Evolutionary conservation across 2,329 filamentous ascomycete species (phyloP).

Genomic region (Colletotrichum sansevieriae): DNA sequence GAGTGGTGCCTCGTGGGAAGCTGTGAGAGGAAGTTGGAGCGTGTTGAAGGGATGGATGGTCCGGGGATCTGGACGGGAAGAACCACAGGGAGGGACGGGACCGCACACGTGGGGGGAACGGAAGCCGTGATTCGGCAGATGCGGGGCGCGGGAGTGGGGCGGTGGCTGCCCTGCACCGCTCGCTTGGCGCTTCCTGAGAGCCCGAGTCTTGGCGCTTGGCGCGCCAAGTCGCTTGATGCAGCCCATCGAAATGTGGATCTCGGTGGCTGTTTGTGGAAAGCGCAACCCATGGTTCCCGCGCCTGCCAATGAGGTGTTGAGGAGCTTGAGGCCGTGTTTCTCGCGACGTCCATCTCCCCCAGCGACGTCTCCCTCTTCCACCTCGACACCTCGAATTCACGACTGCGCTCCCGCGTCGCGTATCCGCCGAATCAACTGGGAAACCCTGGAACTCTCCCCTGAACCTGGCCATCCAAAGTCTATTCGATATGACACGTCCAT

Average conservation of each 20-base stretch:
- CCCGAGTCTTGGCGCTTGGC: conserved; percentile 24
- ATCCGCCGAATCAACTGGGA: not conserved
- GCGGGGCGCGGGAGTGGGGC: conserved; percentile 24
- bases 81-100: conserved; percentile 30
- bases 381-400: not conserved
- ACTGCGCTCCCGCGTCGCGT: too few species aligned
- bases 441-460: not conserved
- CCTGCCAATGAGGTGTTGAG: not conserved
- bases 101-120: conserved; percentile 35
- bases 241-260: not conserved
- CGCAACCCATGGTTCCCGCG: not conserved
- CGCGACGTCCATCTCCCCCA: not conserved
- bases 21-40: not conserved
- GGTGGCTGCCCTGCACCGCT: not conserved
- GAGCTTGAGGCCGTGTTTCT: not conserved
- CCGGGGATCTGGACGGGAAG: conserved; percentile 18
- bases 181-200: conserved; percentile 32
- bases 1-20: not conserved
- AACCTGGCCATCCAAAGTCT: not conserved
- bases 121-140: conserved; percentile 33
- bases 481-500: not conserved
- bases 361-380: not conserved
- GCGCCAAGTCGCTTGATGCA: conserved; percentile 34
- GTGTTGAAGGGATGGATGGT: conserved; percentile 3
- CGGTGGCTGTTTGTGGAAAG: conserved; percentile 22